These are phyloP conservation scores for Lobosporangium transversale DNA, from an alignment of 192 early-diverging fungal genomes.

Conservation along the genomic window DNA sequence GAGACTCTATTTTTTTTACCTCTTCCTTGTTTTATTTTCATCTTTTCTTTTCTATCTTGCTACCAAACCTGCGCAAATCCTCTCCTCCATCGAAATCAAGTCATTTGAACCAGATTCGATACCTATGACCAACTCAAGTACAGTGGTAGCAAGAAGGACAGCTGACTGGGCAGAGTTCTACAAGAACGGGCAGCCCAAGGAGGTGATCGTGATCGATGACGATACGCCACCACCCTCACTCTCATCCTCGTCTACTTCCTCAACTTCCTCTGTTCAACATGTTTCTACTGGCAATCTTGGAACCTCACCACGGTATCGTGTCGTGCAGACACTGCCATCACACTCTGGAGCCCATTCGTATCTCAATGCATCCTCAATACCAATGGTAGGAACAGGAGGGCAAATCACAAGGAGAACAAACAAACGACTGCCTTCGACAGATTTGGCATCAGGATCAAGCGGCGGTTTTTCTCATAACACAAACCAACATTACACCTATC, in stretches of 20 bases:
- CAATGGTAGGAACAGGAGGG: conserved; percentile 18
- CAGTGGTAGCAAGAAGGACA: conserved; percentile 17
- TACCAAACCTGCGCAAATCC: too few relatives aligned
- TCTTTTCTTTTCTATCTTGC: too few relatives aligned
- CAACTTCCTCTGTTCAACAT: conserved; percentile 30
- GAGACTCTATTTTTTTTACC: too few relatives aligned
- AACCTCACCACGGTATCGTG: conserved; percentile 19
- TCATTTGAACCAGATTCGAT: not conserved
- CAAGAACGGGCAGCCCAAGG: conserved; percentile 52
- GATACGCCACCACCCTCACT: conserved; percentile 45
- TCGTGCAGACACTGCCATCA: conserved; percentile 11
- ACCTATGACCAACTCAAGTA: conserved; percentile 26
- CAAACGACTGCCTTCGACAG: conserved; percentile 32
- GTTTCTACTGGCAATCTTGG: conserved; percentile 13
- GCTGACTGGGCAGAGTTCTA: conserved; percentile 50
- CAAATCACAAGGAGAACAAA: conserved; percentile 39
- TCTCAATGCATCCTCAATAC: not conserved
- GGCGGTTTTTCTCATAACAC: conserved; percentile 4
- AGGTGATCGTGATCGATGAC: conserved; percentile 53
- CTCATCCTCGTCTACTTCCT: conserved; percentile 31
- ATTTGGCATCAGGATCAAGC: conserved; percentile 16
- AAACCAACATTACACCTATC: conserved; percentile 8
- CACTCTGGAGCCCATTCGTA: conserved; percentile 7
- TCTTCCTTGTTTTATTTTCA: too few relatives aligned
- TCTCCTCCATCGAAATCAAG: too few relatives aligned